Evolutionary conservation across 108 stramenopile genomes (phyloP), one percentile per base, ranked within the genome.

Genomic region (Cyclotella sp.): DNA sequence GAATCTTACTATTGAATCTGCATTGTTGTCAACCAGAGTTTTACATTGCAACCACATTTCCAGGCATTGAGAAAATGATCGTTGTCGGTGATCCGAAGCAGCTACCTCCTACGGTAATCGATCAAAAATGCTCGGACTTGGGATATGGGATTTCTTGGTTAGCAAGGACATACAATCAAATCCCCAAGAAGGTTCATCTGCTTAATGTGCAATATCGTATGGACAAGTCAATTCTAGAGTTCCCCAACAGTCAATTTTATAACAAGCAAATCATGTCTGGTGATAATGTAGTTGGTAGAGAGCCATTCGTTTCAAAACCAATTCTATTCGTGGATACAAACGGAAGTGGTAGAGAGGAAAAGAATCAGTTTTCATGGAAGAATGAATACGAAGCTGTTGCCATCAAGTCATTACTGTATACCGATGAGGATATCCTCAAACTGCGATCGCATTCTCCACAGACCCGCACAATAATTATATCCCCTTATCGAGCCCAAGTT

Each of bases 161-260:
- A 60, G 34, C 15, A 26, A 62, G 29, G n/a, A 51, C 52, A 18
- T 49, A 39, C 22, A 60, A 73, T 19, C 63, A 40, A 22, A 16
- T 53, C 12, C 43, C 46, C 18, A 39, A n/a, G 12, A 62, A 73
- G 30, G 8, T 73, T 40, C 72, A 73, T 47, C 59, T 73, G 21
- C 62, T 90, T 0, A 66, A 69, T 24, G 49, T 67, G 2, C 86
- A 87, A 40, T 89, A 89, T 59, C 84, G 86, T 14, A 85, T 85
- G 84, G 70, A 82, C 18, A 84, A 78, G 34, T 47, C 75, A 19
- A 71, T 89, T 18, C 53, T 89, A 49, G 76, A 83, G 46, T 71
- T 74, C 55, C 85, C 89, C 0, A 85, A 84, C 26, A 66, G 75
- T 12, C 85, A 85, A 41, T 89, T 89, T 75, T 89, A 89, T 70